These are phyloP conservation scores for Talinum fruticosum DNA, from an alignment of 148 eudicot genomes.

Conservation along the genomic window DNA sequence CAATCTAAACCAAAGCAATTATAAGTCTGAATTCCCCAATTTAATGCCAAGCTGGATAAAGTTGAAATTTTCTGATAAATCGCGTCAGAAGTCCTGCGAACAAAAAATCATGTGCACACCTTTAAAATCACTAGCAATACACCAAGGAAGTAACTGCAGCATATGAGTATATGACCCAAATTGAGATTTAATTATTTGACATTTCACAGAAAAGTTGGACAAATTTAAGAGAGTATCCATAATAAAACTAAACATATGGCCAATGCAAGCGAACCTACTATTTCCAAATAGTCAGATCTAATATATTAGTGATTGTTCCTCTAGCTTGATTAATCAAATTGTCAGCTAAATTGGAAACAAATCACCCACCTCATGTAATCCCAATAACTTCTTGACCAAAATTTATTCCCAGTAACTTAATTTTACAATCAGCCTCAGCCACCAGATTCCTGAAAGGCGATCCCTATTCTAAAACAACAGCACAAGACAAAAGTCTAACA, in stretches of 20 bases:
- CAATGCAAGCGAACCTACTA: slow-evolving; percentile 12
- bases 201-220: neutral
- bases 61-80: slow-evolving; percentile 2
- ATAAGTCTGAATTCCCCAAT: slow-evolving; percentile 11
- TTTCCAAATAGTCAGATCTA: slow-evolving; percentile 15
- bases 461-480: neutral
- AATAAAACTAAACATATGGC: slow-evolving; percentile 1
- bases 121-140: neutral
- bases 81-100: slow-evolving; percentile 10
- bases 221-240: neutral
- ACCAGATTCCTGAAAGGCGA: neutral
- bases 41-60: neutral
- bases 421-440: neutral
- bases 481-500: neutral
- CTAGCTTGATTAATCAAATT: neutral
- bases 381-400: neutral
- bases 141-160: slow-evolving; percentile 8
- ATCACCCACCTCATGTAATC: neutral
- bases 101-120: slow-evolving; percentile 5
- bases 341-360: neutral
- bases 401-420: neutral
- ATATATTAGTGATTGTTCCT: neutral
- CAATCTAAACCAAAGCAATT: slow-evolving; percentile 17
- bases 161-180: neutral
- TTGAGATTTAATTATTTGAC: slow-evolving; percentile 1